Evolutionary conservation across 345 rosid genomes (phyloP), one percentile per base, ranked within the genome.

Genomic region (Populus tremula): DNA sequence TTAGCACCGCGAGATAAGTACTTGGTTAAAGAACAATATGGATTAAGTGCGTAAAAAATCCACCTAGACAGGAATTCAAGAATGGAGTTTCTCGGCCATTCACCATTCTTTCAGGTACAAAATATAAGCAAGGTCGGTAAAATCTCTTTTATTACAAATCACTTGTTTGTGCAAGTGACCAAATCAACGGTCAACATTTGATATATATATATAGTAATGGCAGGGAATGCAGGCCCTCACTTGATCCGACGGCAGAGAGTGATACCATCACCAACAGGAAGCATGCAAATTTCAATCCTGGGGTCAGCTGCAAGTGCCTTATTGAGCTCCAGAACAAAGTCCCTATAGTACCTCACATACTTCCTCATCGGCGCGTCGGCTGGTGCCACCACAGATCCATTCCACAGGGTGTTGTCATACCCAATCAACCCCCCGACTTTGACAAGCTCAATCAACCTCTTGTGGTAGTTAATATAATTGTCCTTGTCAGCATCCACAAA

Each of bases 401-500:
- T 92, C 98, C 98, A 94, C 21, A 96, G 82, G 84, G 98, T 94
- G 91, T 96, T 94, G 91, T 96, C 97, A 83, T 96, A 96, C 49
- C 98, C 98, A 67, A 96, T 91, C 73, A 96, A 69, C 5, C 99
- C 99, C 1, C 98, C 97, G 9, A 96, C 89, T 74, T 91, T 94
- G 63, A 92, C 94, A 73, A 96, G 79, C 2, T 94, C 97, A 8
- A 94, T 87, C 86, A 94, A 56, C 76, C 97, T 87, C 85, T 91
- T 88, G 84, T 94, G 98, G 84, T 94, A 92, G 88, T 94, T 94
- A 7, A 94, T 35, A 83, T 96, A 94, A 86, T 96, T 96, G 89
- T 94, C 98, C 78, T 96, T 96, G 78, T 96, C 98, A 33, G 99
- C 99, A 70, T 96, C 99, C 80, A 96, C 99, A 73, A 96, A 94